Conservation (phyloP, 2,329 filamentous ascomycete species). For the Tolypocladium album region DNA sequence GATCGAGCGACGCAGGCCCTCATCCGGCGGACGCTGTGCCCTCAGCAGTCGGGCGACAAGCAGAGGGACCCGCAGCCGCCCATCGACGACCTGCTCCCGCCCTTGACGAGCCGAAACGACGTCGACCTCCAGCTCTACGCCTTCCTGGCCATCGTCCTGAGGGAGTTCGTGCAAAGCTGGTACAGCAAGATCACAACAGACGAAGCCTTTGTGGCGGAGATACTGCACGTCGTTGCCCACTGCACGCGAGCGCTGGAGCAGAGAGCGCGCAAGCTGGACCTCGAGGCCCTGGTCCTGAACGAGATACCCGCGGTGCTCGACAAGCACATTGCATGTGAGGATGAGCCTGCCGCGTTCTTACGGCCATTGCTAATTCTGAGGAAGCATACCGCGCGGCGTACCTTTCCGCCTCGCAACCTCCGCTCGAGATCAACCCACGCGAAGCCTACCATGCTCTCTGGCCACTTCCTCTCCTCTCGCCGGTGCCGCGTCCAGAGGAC, state of each 20-base stretch:
- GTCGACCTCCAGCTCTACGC: slow-evolving; percentile 91
- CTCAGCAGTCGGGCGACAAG: slow-evolving; percentile 54
- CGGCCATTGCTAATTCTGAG: neutral
- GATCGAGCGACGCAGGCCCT: slow-evolving; percentile 72
- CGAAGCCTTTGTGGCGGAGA: slow-evolving; percentile 75
- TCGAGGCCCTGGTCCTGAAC: slow-evolving; percentile 75
- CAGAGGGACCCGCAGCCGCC: slow-evolving; percentile 37
- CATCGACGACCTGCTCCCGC: slow-evolving; percentile 75
- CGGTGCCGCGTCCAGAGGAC: slow-evolving; percentile 52
- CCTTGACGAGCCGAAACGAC: slow-evolving; percentile 87
- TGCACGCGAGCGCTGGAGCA: slow-evolving; percentile 83
- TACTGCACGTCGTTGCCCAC: slow-evolving; percentile 85
- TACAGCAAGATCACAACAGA: slow-evolving; percentile 89
- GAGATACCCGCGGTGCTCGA: slow-evolving; percentile 77
- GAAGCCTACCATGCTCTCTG: slow-evolving; percentile 75
- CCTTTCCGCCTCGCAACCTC: slow-evolving; percentile 43
- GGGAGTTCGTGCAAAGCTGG: slow-evolving; percentile 88
- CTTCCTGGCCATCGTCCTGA: slow-evolving; percentile 77
- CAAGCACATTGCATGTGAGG: slow-evolving; percentile 64
- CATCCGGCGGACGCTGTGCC: slow-evolving; percentile 74
- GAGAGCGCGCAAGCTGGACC: slow-evolving; percentile 68
- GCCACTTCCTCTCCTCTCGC: slow-evolving; percentile 70
- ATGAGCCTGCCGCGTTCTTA: neutral
- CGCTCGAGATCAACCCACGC: slow-evolving; percentile 51
- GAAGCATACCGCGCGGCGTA: slow-evolving; percentile 65